These are phyloP conservation scores for Murraya koenigii DNA, from an alignment of 345 rosid species.

Conservation along the genomic window DNA sequence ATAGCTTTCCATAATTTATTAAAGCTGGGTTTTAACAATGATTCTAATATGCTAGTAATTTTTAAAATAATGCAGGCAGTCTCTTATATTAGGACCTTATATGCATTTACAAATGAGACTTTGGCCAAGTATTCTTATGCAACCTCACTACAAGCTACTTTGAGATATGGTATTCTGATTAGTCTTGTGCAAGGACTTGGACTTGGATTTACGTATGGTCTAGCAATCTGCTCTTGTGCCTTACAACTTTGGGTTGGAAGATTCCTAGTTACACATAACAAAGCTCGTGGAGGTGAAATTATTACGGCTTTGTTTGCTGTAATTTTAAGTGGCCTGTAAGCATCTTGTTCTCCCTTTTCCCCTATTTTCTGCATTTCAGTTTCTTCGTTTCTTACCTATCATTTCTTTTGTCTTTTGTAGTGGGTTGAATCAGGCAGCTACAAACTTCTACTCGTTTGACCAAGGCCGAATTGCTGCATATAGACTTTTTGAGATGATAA, in stretches of 20 bases:
- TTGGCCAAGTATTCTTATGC: conserved; percentile 97
- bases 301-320: conserved; percentile 86
- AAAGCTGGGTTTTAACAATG: background rate
- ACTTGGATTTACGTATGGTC: conserved; percentile 98
- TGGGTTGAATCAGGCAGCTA: conserved; percentile 99
- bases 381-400: background rate
- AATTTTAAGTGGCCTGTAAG: conserved; percentile 99
- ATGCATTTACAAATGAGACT: conserved; percentile 98
- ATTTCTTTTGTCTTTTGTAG: conserved; percentile 36
- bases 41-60: conserved; percentile 16
- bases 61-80: conserved; percentile 68
- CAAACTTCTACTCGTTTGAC: conserved; percentile 97
- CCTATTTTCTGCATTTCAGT: conserved; percentile 2
- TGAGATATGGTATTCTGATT: conserved; percentile 87
- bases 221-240: conserved; percentile 97
- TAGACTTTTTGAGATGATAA: conserved; percentile 98
- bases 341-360: conserved; percentile 26
- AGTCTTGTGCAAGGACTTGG: conserved; percentile 99
- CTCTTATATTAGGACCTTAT: conserved; percentile 81
- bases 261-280: conserved; percentile 51
- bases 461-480: conserved; percentile 99
- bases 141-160: conserved; percentile 92
- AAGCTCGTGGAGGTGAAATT: conserved; percentile 91
- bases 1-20: background rate
- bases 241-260: conserved; percentile 95